Evolutionary conservation across 371 early-diverging fungal species (phyloP).

Genomic region (Lichtheimia ramosa): DNA sequence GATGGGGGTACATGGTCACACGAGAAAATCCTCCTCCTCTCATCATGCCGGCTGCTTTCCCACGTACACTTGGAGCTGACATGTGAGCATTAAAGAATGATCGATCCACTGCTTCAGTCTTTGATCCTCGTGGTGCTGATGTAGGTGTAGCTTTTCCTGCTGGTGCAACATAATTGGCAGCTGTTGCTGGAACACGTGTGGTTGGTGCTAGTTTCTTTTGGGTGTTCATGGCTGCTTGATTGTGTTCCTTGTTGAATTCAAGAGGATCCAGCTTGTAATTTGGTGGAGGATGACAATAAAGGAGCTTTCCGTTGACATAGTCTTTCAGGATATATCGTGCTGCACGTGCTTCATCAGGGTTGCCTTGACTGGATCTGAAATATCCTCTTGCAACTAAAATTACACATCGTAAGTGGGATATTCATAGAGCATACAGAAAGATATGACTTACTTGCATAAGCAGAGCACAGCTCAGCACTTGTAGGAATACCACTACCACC

Average conservation of each 20-base stretch:
- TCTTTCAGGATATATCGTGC: conserved; percentile 96
- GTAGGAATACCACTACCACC: conserved; percentile 83
- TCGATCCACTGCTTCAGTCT: conserved; percentile 63
- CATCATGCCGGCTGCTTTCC: conserved; percentile 38
- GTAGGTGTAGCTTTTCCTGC: conserved; percentile 32
- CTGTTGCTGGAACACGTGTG: conserved; percentile 50
- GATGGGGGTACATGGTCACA: conserved; percentile 65
- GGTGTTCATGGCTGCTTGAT: conserved; percentile 58
- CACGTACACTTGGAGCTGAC: conserved; percentile 50
- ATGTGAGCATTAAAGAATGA: conserved; percentile 63
- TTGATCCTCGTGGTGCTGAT: conserved; percentile 36
- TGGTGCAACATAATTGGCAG: conserved; percentile 60
- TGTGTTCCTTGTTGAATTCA: conserved; percentile 80
- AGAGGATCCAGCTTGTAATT: conserved; percentile 25
- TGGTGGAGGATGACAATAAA: conserved; percentile 89
- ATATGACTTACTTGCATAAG: conserved; percentile 62
- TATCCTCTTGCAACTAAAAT: conserved; percentile 83
- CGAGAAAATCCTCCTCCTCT: conserved; percentile 47
- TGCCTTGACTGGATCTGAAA: conserved; percentile 89
- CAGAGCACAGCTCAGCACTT: conserved; percentile 75
- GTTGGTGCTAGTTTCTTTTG: conserved; percentile 55
- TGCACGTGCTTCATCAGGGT: conserved; percentile 96
- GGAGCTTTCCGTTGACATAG: conserved; percentile 91
- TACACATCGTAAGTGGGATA: background rate
- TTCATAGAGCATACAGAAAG: background rate